phyloP scores from a whole-genome alignment of 2,329 filamentous ascomycete genomes.

The Anisogramma anomala region DNA sequence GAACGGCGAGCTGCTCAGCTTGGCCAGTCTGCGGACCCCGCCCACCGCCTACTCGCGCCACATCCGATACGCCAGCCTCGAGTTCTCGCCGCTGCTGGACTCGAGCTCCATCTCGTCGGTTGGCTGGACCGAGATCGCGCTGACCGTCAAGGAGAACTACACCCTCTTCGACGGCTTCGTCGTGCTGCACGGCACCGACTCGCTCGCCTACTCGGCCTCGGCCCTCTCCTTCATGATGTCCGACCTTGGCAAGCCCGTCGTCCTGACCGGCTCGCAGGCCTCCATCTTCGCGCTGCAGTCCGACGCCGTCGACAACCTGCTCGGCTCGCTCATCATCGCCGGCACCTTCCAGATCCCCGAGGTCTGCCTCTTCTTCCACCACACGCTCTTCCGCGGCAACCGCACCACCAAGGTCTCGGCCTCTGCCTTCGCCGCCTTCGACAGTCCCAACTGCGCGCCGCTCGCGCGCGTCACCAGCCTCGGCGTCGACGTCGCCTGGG shows the following conservation, averaged over 20 bases:
- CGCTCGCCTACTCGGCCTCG: slow-evolving; percentile 77
- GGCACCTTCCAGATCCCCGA: slow-evolving; percentile 89
- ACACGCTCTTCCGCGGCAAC: slow-evolving; percentile 81
- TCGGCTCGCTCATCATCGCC: slow-evolving; percentile 79
- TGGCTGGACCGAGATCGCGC: slow-evolving; percentile 77
- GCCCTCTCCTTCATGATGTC: slow-evolving; percentile 89
- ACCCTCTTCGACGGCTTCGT: slow-evolving; percentile 83
- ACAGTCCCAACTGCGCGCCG: slow-evolving; percentile 73
- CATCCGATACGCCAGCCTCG: slow-evolving; percentile 72
- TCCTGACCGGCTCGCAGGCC: slow-evolving; percentile 72
- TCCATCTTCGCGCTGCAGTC: slow-evolving; percentile 86
- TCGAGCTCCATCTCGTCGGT: slow-evolving; percentile 79
- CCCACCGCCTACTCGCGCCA: slow-evolving; percentile 68
- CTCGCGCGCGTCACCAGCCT: slow-evolving; percentile 72
- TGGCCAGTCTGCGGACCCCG: slow-evolving; percentile 67
- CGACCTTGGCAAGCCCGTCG: slow-evolving; percentile 81
- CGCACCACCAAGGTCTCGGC: slow-evolving; percentile 79
- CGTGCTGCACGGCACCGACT: slow-evolving; percentile 83
- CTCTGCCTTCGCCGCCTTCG: slow-evolving; percentile 77
- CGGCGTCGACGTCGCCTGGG: slow-evolving; percentile 72
- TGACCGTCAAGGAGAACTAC: slow-evolving; percentile 73
- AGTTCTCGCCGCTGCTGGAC: slow-evolving; percentile 76
- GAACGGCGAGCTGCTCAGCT: slow-evolving; percentile 35
- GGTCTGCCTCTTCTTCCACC: slow-evolving; percentile 88
- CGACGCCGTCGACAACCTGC: slow-evolving; percentile 81